These are phyloP conservation scores for Petasospora rhodanensis DNA, from an alignment of 1,139 yeast species.

Conservation along the genomic window DNA sequence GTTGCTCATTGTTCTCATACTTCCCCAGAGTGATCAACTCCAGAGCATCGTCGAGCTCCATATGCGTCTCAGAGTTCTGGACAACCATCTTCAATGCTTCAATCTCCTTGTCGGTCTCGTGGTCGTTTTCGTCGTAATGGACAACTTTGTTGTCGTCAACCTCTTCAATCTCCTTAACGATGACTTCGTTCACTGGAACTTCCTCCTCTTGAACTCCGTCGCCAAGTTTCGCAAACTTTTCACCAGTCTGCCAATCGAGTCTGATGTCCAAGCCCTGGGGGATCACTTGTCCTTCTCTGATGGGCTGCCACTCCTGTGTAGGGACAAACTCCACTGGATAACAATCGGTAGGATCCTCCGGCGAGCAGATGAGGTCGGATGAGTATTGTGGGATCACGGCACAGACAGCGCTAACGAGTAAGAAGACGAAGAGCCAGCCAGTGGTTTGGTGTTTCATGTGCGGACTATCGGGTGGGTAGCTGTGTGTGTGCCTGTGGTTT, in stretches of 20 bases:
- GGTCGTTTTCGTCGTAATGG: constrained; percentile 7
- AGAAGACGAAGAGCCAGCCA: too few species aligned
- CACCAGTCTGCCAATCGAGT: constrained; percentile 62
- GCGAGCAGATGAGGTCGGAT: constrained; percentile 8
- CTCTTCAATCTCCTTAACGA: constrained; percentile 13
- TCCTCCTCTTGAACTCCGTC: constrained; percentile 15
- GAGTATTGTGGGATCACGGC: too few species aligned
- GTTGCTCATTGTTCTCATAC: constrained; percentile 1
- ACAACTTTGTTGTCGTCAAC: constrained; percentile 15
- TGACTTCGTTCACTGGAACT: constrained; percentile 15
- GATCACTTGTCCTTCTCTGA: constrained; percentile 63
- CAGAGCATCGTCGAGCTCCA: constrained; percentile 21
- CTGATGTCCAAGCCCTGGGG: constrained; percentile 79
- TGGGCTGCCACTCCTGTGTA: constrained; percentile 59
- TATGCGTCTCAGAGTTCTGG: constrained; percentile 11
- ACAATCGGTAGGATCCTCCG: constrained; percentile 36
- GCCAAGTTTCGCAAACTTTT: constrained; percentile 61
- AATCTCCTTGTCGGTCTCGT: constrained; percentile 20
- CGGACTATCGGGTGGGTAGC: too few species aligned
- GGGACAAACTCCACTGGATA: constrained; percentile 64
- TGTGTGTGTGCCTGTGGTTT: too few species aligned
- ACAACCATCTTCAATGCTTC: constrained; percentile 18
- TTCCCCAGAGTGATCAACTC: constrained; percentile 4
- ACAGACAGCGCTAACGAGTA: too few species aligned
- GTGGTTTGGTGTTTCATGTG: too few species aligned